Conservation (phyloP, 164 flowering plant genomes). For the Umbellularia californica region DNA sequence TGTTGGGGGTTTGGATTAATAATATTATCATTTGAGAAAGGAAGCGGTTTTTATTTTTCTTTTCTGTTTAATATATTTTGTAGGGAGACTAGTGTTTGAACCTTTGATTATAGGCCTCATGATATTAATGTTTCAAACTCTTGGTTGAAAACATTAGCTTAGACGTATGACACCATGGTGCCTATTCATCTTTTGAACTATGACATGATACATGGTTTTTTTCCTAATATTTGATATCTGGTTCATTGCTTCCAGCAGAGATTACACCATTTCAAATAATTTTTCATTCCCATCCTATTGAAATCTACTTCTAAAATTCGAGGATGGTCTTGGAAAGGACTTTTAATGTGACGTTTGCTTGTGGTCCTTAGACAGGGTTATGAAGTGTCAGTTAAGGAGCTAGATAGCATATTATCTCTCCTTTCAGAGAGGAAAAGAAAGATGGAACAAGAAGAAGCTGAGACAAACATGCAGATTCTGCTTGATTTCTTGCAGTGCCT, state of each 20-base stretch:
- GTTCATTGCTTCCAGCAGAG: too few species aligned
- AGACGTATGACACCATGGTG: neutral
- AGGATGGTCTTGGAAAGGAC: neutral
- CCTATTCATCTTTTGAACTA: neutral
- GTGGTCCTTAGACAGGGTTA: slow-evolving; percentile 73
- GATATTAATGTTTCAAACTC: neutral
- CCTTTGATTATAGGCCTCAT: neutral
- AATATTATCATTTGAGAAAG: neutral
- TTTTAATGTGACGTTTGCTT: slow-evolving; percentile 21
- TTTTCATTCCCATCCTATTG: too few species aligned
- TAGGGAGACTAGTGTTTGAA: neutral
- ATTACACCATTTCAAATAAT: too few species aligned
- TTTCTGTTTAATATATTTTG: too few species aligned
- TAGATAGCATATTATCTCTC: slow-evolving; percentile 65
- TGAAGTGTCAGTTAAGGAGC: slow-evolving; percentile 79
- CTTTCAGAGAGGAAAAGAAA: slow-evolving; percentile 86
- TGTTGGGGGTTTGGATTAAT: neutral
- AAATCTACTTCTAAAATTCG: too few species aligned
- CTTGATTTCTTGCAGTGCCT: slow-evolving; percentile 74
- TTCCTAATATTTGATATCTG: too few species aligned
- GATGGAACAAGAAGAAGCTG: slow-evolving; percentile 97
- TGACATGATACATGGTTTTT: neutral
- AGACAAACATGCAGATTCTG: slow-evolving; percentile 81
- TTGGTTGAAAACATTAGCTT: too few species aligned
- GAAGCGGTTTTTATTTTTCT: neutral